These are phyloP conservation scores for Fusarium siculi DNA, from an alignment of 2,329 filamentous ascomycete species.

Conservation along the genomic window DNA sequence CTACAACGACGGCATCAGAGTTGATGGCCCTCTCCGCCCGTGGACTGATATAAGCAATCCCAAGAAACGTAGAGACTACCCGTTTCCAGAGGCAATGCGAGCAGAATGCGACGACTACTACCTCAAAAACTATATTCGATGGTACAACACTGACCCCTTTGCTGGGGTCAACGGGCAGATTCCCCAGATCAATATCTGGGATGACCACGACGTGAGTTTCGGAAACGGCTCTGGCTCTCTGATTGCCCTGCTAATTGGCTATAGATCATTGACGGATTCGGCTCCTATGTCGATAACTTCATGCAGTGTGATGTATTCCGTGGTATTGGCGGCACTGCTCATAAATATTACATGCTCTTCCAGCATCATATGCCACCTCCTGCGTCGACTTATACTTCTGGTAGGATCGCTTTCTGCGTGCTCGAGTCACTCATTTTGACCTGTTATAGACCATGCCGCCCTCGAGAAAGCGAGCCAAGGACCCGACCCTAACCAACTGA, in stretches of 20 bases:
- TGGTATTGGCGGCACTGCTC: slow-evolving; percentile 89
- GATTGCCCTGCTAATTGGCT: slow-evolving; percentile 52
- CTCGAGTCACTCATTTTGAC: slow-evolving; percentile 18
- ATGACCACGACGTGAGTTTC: slow-evolving; percentile 82
- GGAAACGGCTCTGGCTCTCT: background rate
- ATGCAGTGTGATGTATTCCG: slow-evolving; percentile 94
- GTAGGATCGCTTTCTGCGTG: slow-evolving; percentile 19
- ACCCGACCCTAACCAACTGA: slow-evolving; percentile 76
- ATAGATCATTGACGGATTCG: slow-evolving; percentile 89
- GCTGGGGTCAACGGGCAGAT: slow-evolving; percentile 89
- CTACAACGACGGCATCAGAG: slow-evolving; percentile 93
- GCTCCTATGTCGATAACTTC: slow-evolving; percentile 92
- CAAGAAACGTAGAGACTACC: slow-evolving; percentile 79
- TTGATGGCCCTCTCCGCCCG: slow-evolving; percentile 79
- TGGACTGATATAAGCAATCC: slow-evolving; percentile 90
- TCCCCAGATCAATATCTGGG: slow-evolving; percentile 96
- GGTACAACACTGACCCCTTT: slow-evolving; percentile 88
- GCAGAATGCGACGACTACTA: slow-evolving; percentile 91
- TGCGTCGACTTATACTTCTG: slow-evolving; percentile 78
- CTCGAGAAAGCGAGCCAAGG: slow-evolving; percentile 56
- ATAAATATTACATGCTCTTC: slow-evolving; percentile 98
- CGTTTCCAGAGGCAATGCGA: slow-evolving; percentile 82
- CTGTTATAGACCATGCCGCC: slow-evolving; percentile 35
- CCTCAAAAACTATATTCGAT: slow-evolving; percentile 84
- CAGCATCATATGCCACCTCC: slow-evolving; percentile 93